Evolutionary conservation across 768 basidiomycete species (phyloP), one percentile per base, ranked within the genome.

Genomic region (Phanerodontia chrysosporium): DNA sequence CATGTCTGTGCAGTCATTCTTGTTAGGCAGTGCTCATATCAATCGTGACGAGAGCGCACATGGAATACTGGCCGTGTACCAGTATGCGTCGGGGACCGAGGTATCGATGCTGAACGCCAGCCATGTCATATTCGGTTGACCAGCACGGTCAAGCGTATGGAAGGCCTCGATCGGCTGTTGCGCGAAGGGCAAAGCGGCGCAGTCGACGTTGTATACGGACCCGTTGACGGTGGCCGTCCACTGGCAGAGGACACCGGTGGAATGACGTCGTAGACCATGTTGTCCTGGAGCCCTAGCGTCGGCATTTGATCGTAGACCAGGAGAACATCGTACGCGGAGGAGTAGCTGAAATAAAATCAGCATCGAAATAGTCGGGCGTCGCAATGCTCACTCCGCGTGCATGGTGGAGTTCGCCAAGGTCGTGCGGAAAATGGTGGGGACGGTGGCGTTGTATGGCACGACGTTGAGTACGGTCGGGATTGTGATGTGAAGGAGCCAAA

Each of bases 201-300:
- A 55, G 44, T 42, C 29, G 18, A 45, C 53, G 24, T 24, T 27
- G 22, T 28, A 55, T 13, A 55, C 13, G 2, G 39, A 44, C 22
- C 21, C 53, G 39, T 55, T 55, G 39, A 55, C 53, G 4, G 35
- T 55, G 3, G 53, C 22, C 2, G 4, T 14, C 44, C 44, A 4
- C 16, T 9, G 10, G 53, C 39, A 7, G 53, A 44, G 2, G 53
- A 39, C 5, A 55, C 18, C 4, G 35, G 13, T 4, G 53, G 53
- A 16, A 55, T 55, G 2, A 55, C 28, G 14, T 55, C 53, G 14
- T 55, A 55, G 12, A 55, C 44, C 53, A 55, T 55, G 35, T 55
- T 55, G 16, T 44, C 53, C 4, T 25, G 53, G 10, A 55, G 53
- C 1, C 53, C 53, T 4, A 55, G 36, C 39, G 24, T 42, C 12